Evolutionary conservation across 2,329 filamentous ascomycete species (phyloP).

Genomic region (Microdochium nivale): DNA sequence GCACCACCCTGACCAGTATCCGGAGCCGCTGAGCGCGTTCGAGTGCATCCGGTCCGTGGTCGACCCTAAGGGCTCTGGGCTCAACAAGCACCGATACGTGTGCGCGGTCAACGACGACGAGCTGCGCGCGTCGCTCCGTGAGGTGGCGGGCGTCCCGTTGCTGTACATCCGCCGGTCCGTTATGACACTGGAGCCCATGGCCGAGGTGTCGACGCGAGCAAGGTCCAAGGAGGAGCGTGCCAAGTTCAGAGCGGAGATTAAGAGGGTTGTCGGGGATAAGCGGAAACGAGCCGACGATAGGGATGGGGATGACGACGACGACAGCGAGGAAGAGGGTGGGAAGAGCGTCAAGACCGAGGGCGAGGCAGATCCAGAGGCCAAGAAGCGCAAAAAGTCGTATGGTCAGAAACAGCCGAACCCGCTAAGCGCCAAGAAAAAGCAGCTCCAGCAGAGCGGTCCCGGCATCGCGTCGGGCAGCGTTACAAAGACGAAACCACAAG

Average conservation of each 20-base stretch:
- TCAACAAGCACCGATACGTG: conserved; percentile 73
- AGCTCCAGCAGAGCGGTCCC: background rate
- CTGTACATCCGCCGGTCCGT: conserved; percentile 74
- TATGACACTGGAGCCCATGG: conserved; percentile 75
- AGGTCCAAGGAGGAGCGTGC: conserved; percentile 61
- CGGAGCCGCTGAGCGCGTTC: conserved; percentile 58
- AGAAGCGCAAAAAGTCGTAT: conserved; percentile 31
- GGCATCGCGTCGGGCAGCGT: conserved; percentile 22
- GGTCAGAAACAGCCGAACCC: background rate
- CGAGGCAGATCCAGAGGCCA: conserved; percentile 8
- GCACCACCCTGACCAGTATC: conserved; percentile 64
- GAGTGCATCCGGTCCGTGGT: conserved; percentile 70
- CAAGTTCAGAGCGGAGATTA: conserved; percentile 67
- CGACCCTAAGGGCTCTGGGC: conserved; percentile 62
- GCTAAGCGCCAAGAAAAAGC: conserved; percentile 13
- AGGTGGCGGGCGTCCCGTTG: conserved; percentile 64
- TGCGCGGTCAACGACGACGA: conserved; percentile 65
- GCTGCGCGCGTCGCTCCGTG: conserved; percentile 53
- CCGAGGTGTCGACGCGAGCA: conserved; percentile 52
- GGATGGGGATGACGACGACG: conserved; percentile 28
- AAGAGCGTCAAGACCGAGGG: background rate
- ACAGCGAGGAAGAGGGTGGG: conserved; percentile 17
- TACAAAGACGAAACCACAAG: conserved; percentile 1
- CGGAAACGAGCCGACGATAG: conserved; percentile 39
- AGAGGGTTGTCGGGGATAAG: conserved; percentile 36